Evolutionary conservation across 768 basidiomycete species (phyloP).

Genomic region (Strobilomyces dryophilus): DNA sequence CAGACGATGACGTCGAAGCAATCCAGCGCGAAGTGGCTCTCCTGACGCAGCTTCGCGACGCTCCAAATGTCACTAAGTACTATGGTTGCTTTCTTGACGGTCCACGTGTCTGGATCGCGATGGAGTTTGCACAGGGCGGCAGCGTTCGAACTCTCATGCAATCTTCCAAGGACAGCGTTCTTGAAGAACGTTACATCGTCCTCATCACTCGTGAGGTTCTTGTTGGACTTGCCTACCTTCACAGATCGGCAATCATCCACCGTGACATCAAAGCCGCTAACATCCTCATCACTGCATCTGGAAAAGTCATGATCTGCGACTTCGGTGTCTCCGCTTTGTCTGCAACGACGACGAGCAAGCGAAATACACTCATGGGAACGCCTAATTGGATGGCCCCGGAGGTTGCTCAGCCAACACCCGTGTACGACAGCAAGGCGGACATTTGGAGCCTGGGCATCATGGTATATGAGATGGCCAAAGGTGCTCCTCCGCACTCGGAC

Average conservation of each 20-base stretch:
- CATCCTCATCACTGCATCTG: conserved; percentile 80
- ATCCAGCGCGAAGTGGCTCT: conserved; percentile 96
- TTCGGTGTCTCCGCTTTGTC: conserved; percentile 97
- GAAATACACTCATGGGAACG: conserved; percentile 95
- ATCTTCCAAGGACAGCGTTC: conserved; percentile 62
- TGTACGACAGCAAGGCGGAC: conserved; percentile 96
- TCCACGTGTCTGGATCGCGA: conserved; percentile 96
- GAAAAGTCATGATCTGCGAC: conserved; percentile 94
- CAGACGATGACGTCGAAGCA: conserved; percentile 94
- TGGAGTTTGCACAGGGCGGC: conserved; percentile 96
- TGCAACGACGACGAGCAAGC: conserved; percentile 78
- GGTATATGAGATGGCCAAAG: conserved; percentile 94
- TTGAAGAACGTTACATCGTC: conserved; percentile 89
- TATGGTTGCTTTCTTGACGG: conserved; percentile 96
- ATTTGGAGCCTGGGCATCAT: conserved; percentile 98
- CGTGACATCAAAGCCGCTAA: conserved; percentile 98
- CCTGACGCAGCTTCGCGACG: conserved; percentile 83
- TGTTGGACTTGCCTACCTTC: conserved; percentile 81
- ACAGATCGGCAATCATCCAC: conserved; percentile 93
- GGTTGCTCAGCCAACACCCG: conserved; percentile 82
- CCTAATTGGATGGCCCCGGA: conserved; percentile 99
- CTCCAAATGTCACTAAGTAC: conserved; percentile 90
- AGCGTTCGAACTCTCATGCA: conserved; percentile 94
- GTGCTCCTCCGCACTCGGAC: conserved; percentile 91
- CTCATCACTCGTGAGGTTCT: conserved; percentile 90